These are phyloP conservation scores for Daphne laureola DNA, from an alignment of 441 rosid genomes.

Conservation along the genomic window DNA sequence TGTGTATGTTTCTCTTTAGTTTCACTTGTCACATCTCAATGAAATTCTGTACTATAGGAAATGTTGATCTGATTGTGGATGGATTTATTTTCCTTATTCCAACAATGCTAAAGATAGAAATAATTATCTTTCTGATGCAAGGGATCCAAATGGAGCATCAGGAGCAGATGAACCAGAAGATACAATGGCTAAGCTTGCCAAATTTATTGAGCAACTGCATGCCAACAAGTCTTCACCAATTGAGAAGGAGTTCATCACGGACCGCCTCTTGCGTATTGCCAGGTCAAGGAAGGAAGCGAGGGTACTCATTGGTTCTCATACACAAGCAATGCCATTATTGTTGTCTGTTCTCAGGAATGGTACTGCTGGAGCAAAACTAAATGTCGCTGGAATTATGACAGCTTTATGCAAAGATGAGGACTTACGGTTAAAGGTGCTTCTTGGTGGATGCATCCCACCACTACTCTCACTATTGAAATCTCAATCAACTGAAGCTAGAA, in stretches of 20 bases:
- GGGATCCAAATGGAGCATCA: conserved; percentile 45
- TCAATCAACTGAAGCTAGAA: conserved; percentile 56
- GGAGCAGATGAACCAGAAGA: conserved; percentile 49
- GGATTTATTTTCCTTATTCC: conserved; percentile 1
- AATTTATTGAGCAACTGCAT: conserved; percentile 73
- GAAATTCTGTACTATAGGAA: not conserved
- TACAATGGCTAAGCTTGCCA: conserved; percentile 58
- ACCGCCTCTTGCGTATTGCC: conserved; percentile 65
- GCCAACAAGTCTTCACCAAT: conserved; percentile 51
- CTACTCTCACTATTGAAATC: conserved; percentile 75
- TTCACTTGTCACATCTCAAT: not conserved
- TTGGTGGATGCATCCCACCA: conserved; percentile 93
- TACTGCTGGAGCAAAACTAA: conserved; percentile 54
- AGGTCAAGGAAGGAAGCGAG: conserved; percentile 71
- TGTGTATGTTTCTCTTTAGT: conserved; percentile 1
- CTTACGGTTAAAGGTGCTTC: conserved; percentile 66
- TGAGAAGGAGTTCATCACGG: conserved; percentile 75
- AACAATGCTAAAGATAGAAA: conserved; percentile 7
- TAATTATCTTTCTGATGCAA: conserved; percentile 15
- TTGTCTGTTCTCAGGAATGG: conserved; percentile 76
- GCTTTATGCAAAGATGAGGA: conserved; percentile 71
- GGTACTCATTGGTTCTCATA: conserved; percentile 55
- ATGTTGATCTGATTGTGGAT: not conserved
- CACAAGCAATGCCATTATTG: conserved; percentile 84
- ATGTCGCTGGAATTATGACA: conserved; percentile 62